Percentiles rank a stretch among this genome's conserved stretches.
Conservation (phyloP, 2,329 filamentous ascomycete genomes). For the Cyphellophora attinorum region DNA sequence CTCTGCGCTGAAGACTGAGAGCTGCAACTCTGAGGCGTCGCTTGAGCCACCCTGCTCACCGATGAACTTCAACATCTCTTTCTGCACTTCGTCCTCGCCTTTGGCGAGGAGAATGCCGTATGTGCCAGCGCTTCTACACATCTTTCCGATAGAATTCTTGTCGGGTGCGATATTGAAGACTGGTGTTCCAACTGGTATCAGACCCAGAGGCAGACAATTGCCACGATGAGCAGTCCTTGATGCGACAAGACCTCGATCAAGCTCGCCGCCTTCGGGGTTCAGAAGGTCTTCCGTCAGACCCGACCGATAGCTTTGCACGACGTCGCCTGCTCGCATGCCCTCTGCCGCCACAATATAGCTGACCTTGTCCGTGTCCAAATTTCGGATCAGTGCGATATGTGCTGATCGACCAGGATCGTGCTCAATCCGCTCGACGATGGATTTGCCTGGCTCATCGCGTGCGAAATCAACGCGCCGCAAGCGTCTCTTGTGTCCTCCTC, state of each 20-base stretch:
- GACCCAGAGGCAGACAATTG: slow-evolving; percentile 89
- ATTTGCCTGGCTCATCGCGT: slow-evolving; percentile 67
- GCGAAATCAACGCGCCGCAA: slow-evolving; percentile 88
- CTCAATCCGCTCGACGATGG: slow-evolving; percentile 86
- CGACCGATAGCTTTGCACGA: slow-evolving; percentile 80
- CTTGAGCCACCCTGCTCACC: slow-evolving; percentile 8
- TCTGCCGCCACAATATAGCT: slow-evolving; percentile 95
- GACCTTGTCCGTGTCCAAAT: slow-evolving; percentile 62
- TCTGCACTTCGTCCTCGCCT: slow-evolving; percentile 56
- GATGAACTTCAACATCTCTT: slow-evolving; percentile 19
- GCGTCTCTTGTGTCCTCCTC: slow-evolving; percentile 83
- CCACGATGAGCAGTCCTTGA: slow-evolving; percentile 89
- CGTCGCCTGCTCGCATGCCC: slow-evolving; percentile 82
- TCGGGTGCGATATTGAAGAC: slow-evolving; percentile 79
- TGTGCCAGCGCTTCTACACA: slow-evolving; percentile 91
- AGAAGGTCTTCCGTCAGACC: slow-evolving; percentile 83
- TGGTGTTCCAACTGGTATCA: slow-evolving; percentile 89
- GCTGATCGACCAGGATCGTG: slow-evolving; percentile 90
- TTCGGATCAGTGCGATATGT: slow-evolving; percentile 80
- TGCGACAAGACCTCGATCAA: slow-evolving; percentile 92
- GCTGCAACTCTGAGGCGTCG: slow-evolving; percentile 13
- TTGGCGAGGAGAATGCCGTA: slow-evolving; percentile 83
- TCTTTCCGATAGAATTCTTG: slow-evolving; percentile 63
- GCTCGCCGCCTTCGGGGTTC: slow-evolving; percentile 80
- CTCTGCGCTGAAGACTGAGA: slow-evolving; percentile 27